phyloP scores from a whole-genome alignment of 306 rosid species.

The Acacia crassicarpa region DNA sequence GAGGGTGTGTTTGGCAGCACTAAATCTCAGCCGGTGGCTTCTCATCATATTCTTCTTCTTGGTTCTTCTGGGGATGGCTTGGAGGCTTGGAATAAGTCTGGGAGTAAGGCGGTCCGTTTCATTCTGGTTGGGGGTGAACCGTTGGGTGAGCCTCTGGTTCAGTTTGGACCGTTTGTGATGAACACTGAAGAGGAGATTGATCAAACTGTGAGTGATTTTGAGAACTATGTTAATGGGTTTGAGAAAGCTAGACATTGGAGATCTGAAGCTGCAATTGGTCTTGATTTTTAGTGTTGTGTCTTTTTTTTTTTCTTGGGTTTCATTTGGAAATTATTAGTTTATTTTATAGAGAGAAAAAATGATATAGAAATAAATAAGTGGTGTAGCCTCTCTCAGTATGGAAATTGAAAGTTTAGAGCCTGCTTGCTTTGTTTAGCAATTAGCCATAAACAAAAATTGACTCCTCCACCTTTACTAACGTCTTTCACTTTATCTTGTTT shows the following conservation, averaged over 20 bases:
- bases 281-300: constrained; percentile 35
- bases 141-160: constrained; percentile 72
- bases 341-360: background rate
- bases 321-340: background rate
- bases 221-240: constrained; percentile 79
- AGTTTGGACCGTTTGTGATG: constrained; percentile 98
- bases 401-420: background rate
- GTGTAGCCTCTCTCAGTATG: background rate
- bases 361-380: background rate
- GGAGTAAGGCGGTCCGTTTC: constrained; percentile 61
- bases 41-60: constrained; percentile 81
- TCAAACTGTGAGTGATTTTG: constrained; percentile 86
- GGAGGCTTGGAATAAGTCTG: constrained; percentile 83
- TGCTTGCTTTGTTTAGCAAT: background rate
- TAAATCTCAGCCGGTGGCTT: constrained; percentile 43
- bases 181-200: constrained; percentile 86
- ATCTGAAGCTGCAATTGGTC: constrained; percentile 52
- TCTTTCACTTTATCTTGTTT: no score
- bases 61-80: constrained; percentile 75
- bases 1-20: constrained; percentile 75
- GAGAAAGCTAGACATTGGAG: constrained; percentile 95
- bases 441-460: background rate
- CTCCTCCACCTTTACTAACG: no score
- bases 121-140: constrained; percentile 89
- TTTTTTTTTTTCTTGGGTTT: background rate